Base-by-base conservation (phyloP, 2,329 filamentous ascomycete species). In the Cladophialophora psammophila region DNA sequence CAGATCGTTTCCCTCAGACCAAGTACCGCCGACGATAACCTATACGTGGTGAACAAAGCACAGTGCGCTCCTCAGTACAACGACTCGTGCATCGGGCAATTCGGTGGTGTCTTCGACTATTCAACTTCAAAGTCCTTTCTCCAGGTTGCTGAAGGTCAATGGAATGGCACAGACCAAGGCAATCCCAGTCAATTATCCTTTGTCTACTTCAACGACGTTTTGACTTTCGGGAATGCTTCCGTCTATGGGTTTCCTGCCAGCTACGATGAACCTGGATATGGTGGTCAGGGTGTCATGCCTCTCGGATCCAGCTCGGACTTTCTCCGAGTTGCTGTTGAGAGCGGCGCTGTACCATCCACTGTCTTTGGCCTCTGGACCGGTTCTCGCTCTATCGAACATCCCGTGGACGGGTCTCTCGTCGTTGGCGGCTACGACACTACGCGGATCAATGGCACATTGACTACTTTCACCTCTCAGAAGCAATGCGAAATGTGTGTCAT, bases 371-470 rank as follows among this genome's bases (percentile, higher is more conserved):
- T 72, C 3, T 72, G 69, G 64, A 55, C 71, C 32, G 71, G 71
- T n/a, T 68, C 63, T 60, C 70, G 70, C 9, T 70, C 66, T 20
- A 66, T 64, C 32, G 40, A 63, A 9, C 31, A 64, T 26, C 64
- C 68, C 2, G 64, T 66, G 31, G 71, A 70, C 20, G 71, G 71
- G 12, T 63, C 68, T 8, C 45, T 72, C 3, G 66, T 72, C 34
- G 56, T 72, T n/a, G 71, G 71, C 15, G 71, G 71, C 42, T 72
- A 72, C 56, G 69, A 71, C 58, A 71, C 59, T 20, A 61, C 66
- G 18, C 59, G 70, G 35, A 58, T 71, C 60, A 64, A 68, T 12
- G 69, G 69, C 38, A 63, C 67, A 2, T 52, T 70, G 54, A 68
- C 60, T 3, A 64, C 57, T 8, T 69, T 70, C 48, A 45, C 65